phyloP scores from a whole-genome alignment of 2,329 filamentous ascomycete species.

The Colletotrichum sublineola region DNA sequence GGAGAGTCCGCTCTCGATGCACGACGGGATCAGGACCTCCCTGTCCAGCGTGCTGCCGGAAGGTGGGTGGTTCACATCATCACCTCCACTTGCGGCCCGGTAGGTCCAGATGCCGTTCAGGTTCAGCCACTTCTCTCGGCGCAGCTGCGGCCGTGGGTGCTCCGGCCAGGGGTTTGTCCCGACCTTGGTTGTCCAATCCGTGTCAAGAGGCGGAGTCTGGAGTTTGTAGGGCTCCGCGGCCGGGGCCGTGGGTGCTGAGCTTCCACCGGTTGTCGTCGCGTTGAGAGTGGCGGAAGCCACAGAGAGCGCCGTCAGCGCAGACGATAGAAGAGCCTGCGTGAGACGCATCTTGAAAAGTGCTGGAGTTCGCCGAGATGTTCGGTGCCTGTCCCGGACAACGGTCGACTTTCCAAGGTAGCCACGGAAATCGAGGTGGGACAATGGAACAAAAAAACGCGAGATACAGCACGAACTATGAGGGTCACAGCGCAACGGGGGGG shows the following conservation, averaged over 20 bases:
- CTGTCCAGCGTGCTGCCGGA: constrained; percentile 48
- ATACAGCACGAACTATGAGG: constrained; percentile 35
- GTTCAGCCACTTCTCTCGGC: constrained; percentile 67
- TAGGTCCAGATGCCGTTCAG: constrained; percentile 72
- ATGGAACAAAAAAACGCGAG: background rate
- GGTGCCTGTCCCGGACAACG: background rate
- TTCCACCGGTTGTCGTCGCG: background rate
- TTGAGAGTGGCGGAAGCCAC: constrained; percentile 9
- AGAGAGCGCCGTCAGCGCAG: constrained; percentile 12
- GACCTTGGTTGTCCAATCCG: constrained; percentile 65
- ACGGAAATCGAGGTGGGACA: background rate
- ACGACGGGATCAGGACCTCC: constrained; percentile 60
- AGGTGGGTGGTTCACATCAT: constrained; percentile 44
- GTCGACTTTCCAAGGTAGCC: background rate
- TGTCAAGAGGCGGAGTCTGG: constrained; percentile 59
- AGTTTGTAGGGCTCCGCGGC: constrained; percentile 51
- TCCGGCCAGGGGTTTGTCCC: constrained; percentile 69
- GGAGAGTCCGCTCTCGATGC: constrained; percentile 62
- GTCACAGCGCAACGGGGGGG: constrained; percentile 27
- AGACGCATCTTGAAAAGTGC: constrained; percentile 28
- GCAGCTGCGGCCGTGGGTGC: constrained; percentile 69
- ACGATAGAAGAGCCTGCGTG: constrained; percentile 24
- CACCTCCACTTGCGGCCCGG: constrained; percentile 50
- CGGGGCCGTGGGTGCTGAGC: background rate
- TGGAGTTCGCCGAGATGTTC: background rate